phyloP scores from a whole-genome alignment of 345 rosid species.

The Dipteronia sinensis region DNA sequence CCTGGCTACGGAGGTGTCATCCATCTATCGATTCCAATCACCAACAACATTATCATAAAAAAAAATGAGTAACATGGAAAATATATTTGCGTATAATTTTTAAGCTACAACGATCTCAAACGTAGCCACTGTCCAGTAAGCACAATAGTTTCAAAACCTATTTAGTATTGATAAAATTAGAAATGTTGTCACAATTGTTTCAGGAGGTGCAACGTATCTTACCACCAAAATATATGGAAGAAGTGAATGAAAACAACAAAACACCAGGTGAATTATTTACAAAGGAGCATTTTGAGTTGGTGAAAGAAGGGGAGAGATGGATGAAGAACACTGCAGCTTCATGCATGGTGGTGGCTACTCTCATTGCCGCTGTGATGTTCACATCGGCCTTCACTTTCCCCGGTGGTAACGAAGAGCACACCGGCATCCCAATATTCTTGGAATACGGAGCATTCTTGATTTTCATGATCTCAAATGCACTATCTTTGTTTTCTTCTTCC shows the following conservation, averaged over 20 bases:
- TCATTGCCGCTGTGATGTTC: slow-evolving; percentile 17
- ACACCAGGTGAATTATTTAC: slow-evolving; percentile 5
- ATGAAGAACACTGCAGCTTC: slow-evolving; percentile 21
- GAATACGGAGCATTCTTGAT: not conserved
- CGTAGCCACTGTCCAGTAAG: not conserved
- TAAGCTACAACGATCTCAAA: too few relatives aligned
- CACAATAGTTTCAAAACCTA: too few relatives aligned
- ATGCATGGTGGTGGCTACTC: slow-evolving; percentile 18
- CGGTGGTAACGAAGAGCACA: not conserved
- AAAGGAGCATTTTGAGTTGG: not conserved
- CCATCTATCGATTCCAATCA: too few relatives aligned
- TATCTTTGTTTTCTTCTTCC: slow-evolving; percentile 15
- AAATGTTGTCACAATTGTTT: not conserved
- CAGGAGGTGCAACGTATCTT: slow-evolving; percentile 14
- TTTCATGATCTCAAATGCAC: slow-evolving; percentile 8
- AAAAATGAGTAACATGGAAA: too few relatives aligned
- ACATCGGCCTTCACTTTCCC: slow-evolving; percentile 18
- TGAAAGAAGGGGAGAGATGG: slow-evolving; percentile 20
- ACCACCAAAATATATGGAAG: not conserved
- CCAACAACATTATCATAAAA: too few relatives aligned
- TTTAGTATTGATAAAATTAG: not conserved
- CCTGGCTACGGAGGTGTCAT: too few relatives aligned
- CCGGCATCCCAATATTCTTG: slow-evolving; percentile 15
- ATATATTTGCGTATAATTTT: too few relatives aligned
- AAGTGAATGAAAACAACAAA: not conserved